Evolutionary conservation across 352 stramenopile genomes (phyloP).

Genomic region (Pythium diclinum): DNA sequence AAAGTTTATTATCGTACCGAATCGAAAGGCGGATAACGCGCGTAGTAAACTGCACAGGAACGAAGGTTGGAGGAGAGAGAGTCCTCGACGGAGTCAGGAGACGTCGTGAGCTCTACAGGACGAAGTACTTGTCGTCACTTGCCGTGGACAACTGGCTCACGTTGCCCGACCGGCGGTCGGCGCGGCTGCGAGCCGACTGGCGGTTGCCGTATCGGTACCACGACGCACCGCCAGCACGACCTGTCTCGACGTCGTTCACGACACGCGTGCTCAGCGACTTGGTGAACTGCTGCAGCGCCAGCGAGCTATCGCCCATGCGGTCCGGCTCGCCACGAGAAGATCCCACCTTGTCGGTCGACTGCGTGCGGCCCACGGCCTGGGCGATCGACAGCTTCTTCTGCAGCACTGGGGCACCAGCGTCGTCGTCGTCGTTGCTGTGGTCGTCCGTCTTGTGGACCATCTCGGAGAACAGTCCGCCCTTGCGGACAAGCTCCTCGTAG

Average conservation of each 20-base stretch:
- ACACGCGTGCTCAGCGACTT: slow-evolving; percentile 77
- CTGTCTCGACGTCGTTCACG: slow-evolving; percentile 51
- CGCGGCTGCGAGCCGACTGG: slow-evolving; percentile 55
- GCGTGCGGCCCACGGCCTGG: not conserved
- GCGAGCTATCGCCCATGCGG: slow-evolving; percentile 34
- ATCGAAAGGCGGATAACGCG: not conserved
- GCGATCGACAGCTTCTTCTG: slow-evolving; percentile 29
- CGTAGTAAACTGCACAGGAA: not conserved
- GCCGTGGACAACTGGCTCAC: slow-evolving; percentile 52
- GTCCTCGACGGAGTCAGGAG: not conserved
- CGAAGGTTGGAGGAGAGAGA: not conserved
- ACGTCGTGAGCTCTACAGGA: slow-evolving; percentile 44
- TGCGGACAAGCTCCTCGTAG: slow-evolving; percentile 68
- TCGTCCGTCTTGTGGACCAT: slow-evolving; percentile 81
- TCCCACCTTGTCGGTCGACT: slow-evolving; percentile 15
- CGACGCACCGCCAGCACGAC: slow-evolving; percentile 42
- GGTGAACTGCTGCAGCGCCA: slow-evolving; percentile 83
- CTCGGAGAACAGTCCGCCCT: slow-evolving; percentile 77
- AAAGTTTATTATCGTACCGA: slow-evolving; percentile 6
- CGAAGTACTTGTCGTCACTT: slow-evolving; percentile 81
- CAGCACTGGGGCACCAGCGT: not conserved
- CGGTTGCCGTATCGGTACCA: slow-evolving; percentile 82
- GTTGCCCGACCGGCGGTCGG: slow-evolving; percentile 62
- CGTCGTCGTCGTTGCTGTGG: slow-evolving; percentile 41
- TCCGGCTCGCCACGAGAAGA: not conserved